Evolutionary conservation across 495 filamentous ascomycete genomes (phyloP), one percentile per base, ranked within the genome.

Genomic region (Podospora pseudoanserina): DNA sequence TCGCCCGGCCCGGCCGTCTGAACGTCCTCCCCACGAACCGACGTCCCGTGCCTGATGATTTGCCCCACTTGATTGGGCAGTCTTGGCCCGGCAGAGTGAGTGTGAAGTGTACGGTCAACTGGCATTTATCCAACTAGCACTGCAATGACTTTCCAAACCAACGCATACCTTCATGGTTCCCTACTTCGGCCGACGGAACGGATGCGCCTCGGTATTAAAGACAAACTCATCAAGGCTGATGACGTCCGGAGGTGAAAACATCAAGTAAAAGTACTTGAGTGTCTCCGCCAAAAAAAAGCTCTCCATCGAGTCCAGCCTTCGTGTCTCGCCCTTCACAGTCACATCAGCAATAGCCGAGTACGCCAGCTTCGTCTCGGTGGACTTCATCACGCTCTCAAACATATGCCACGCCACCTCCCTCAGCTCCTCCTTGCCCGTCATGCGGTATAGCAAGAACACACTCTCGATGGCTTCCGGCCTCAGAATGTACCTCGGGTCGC

Each of bases 201-300:
- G 87, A 79, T 96, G 93, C 4, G 91, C 93, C 80, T 96, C 93
- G 0, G 92, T 96, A 76, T 96, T 96, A 64, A 96, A 87, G 5
- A 97, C 90, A 66, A 91, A 86, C 9, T 92, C 82, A 70, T 92
- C 88, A 77, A 96, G 78, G 75, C 86, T 92, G 53, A 94, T 82
- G 32, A 88, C 71, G 60, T 87, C 83, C 0, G 91, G 89, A 34
- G 92, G 88, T 18, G 86, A 89, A 72, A 95, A 97, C 49, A 93
- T 87, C 44, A 96, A 78, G 67, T 93, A 96, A 68, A 94, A 92
- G 61, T 81, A 85, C 72, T 84, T 84, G 58, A 84, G 75, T 53
- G 81, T 83, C 68, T 82, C 83, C 9, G 82, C 79, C 53, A 84
- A 69, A 79, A 82, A 86, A 57, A 84, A 86, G 65, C 80, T 82